Conservation (phyloP, 192 early-diverging fungal genomes). For the Haplosporangium gracile region DNA sequence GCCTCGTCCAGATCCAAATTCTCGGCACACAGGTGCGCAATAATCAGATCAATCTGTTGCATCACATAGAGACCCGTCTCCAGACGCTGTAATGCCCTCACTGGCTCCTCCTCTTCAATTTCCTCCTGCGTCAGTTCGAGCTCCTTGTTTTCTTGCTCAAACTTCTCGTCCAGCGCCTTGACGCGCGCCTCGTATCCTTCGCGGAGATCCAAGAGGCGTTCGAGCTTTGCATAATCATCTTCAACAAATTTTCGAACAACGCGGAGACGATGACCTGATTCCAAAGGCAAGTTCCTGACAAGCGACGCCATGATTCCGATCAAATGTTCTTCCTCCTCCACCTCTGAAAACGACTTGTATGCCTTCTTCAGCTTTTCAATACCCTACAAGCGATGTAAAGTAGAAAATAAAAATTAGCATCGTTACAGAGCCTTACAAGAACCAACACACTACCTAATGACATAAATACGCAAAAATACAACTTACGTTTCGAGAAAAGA, state of each 20-base stretch:
- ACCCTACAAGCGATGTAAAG: conserved; percentile 58
- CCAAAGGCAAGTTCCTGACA: conserved; percentile 72
- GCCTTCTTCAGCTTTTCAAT: conserved; percentile 81
- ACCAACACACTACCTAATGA: background rate
- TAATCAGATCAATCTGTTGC: conserved; percentile 77
- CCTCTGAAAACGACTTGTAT: conserved; percentile 82
- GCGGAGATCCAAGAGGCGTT: conserved; percentile 84
- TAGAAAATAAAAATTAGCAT: background rate
- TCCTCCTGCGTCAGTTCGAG: conserved; percentile 59
- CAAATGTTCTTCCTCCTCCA: conserved; percentile 91
- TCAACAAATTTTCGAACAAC: conserved; percentile 89
- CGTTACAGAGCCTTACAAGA: background rate
- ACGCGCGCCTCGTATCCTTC: conserved; percentile 77
- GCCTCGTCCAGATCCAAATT: conserved; percentile 35
- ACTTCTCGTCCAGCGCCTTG: conserved; percentile 63
- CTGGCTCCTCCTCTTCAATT: conserved; percentile 70
- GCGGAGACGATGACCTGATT: conserved; percentile 74
- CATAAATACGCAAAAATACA: background rate
- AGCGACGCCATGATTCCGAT: conserved; percentile 87
- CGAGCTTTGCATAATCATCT: conserved; percentile 84
- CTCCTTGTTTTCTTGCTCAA: conserved; percentile 65
- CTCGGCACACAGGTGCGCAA: conserved; percentile 76
- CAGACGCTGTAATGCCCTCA: conserved; percentile 78
- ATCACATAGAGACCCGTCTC: conserved; percentile 87
- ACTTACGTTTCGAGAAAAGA: conserved; percentile 83